Evolutionary conservation across 805 yeast species (phyloP).

Genomic region (Zygoascus bituminiphila): DNA sequence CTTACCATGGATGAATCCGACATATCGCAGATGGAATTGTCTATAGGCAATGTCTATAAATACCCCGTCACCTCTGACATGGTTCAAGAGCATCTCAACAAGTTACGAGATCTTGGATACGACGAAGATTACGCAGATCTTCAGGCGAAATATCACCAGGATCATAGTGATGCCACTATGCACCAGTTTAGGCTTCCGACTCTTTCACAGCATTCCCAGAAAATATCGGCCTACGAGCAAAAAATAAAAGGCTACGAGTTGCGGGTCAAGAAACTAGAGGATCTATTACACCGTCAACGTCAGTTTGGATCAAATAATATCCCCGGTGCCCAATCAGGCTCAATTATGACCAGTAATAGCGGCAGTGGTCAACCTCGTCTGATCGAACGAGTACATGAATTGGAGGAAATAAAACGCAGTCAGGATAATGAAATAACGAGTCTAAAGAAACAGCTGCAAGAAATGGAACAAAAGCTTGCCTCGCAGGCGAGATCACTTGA

Average conservation of each 20-base stretch:
- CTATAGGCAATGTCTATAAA: slow-evolving; percentile 9
- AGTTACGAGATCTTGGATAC: slow-evolving; percentile 19
- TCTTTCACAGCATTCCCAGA: slow-evolving; percentile 2
- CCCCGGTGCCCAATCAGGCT: not conserved
- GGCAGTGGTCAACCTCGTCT: slow-evolving; percentile 6
- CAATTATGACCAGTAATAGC: not conserved
- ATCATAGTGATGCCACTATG: not conserved
- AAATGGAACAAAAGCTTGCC: slow-evolving; percentile 19
- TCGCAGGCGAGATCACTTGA: slow-evolving; percentile 20
- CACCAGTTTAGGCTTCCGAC: slow-evolving; percentile 2
- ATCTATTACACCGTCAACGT: slow-evolving; percentile 62
- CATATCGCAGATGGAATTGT: slow-evolving; percentile 18
- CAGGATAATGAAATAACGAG: slow-evolving; percentile 2
- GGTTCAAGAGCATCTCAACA: slow-evolving; percentile 7
- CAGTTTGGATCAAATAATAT: slow-evolving; percentile 19
- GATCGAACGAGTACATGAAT: slow-evolving; percentile 12
- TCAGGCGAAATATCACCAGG: slow-evolving; percentile 18
- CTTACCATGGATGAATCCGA: slow-evolving; percentile 3
- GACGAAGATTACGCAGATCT: slow-evolving; percentile 22
- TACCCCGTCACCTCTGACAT: not conserved
- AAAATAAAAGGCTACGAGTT: slow-evolving; percentile 55
- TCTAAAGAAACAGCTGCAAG: slow-evolving; percentile 26
- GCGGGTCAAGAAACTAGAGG: slow-evolving; percentile 70
- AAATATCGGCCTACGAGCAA: slow-evolving; percentile 24
- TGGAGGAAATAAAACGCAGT: slow-evolving; percentile 11